These are phyloP conservation scores for Gentiana straminea DNA, from an alignment of 257 asterid species.

Conservation along the genomic window DNA sequence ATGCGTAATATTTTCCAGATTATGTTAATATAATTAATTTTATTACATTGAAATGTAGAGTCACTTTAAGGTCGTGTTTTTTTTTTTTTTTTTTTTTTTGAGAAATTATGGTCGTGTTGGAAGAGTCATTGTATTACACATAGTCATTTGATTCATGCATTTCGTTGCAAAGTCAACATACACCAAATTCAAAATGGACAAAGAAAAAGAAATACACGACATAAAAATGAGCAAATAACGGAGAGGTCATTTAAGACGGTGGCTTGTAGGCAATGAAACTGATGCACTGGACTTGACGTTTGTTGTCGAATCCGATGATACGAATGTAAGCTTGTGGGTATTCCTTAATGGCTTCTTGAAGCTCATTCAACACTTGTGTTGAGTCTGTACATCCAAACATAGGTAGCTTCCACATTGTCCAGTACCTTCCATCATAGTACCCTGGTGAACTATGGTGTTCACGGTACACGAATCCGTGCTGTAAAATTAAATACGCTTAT, in stretches of 20 bases:
- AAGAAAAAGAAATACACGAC: neutral
- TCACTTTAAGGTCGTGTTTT: too few species aligned
- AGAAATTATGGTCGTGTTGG: too few species aligned
- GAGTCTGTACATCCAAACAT: constrained; percentile 52
- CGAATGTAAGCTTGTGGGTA: constrained; percentile 25
- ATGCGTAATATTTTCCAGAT: too few species aligned
- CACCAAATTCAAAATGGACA: neutral
- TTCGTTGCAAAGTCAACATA: neutral
- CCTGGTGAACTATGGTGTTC: constrained; percentile 25
- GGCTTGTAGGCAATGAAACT: constrained; percentile 30
- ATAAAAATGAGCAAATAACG: neutral
- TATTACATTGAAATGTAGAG: too few species aligned
- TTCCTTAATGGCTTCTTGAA: constrained; percentile 19
- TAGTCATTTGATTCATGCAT: too few species aligned
- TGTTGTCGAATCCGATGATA: constrained; percentile 43
- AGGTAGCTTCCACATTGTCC: constrained; percentile 61
- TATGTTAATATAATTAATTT: too few species aligned
- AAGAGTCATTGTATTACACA: too few species aligned
- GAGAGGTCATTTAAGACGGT: neutral
- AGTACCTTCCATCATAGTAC: constrained; percentile 42
- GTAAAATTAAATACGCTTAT: neutral
- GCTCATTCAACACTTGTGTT: constrained; percentile 29
- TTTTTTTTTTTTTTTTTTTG: too few species aligned
- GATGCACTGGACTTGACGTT: constrained; percentile 32
- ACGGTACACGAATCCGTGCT: constrained; percentile 33